phyloP scores from a whole-genome alignment of 192 early-diverging fungal species.

The Neocallimastix lanati region DNA sequence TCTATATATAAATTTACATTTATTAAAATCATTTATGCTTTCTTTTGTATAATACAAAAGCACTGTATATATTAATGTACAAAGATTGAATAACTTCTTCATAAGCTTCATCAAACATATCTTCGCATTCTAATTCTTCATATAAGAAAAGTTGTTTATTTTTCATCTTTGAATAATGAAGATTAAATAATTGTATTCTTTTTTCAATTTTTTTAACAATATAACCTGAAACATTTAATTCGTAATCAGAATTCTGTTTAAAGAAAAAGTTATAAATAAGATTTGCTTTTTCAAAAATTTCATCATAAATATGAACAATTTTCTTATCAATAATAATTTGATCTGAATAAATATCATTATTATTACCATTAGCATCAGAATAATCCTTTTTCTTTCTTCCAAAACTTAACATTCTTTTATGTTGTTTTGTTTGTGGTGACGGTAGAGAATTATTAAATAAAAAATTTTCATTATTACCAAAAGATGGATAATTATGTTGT shows the following conservation, averaged over 20 bases:
- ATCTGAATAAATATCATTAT: neutral
- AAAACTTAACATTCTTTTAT: neutral
- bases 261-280: neutral
- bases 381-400: neutral
- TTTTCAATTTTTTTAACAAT: neutral
- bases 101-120: neutral
- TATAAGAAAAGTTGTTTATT: neutral
- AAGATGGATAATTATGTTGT: no score
- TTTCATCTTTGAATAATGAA: neutral
- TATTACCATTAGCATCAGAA: neutral
- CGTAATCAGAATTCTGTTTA: neutral
- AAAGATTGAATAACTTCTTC: neutral
- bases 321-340: neutral
- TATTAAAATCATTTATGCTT: neutral
- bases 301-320: neutral
- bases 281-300: neutral
- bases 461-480: no score
- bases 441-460: no score
- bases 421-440: neutral
- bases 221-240: neutral
- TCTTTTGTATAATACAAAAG: neutral
- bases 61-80: neutral
- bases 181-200: neutral
- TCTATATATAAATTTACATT: no score
- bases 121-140: neutral